phyloP scores from a whole-genome alignment of 176 grass and related monocot genomes.

The Oryza glumipatula region DNA sequence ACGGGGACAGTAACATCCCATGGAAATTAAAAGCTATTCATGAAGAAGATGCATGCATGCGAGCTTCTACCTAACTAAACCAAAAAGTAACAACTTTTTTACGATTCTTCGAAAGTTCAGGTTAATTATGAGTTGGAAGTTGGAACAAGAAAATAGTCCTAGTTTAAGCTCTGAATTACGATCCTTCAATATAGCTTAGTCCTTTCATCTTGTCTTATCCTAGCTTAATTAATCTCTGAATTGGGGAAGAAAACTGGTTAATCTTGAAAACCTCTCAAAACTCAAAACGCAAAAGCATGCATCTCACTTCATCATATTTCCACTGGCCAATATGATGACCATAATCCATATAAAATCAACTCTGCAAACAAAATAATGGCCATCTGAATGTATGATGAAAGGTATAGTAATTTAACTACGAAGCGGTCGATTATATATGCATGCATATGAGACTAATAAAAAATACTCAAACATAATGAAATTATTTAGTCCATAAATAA shows the following conservation, averaged over 20 bases:
- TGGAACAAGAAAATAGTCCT: not conserved
- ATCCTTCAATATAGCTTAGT: not conserved
- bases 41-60: too few species aligned
- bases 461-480: not conserved
- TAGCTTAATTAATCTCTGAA: not conserved
- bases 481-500: not conserved
- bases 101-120: too few species aligned
- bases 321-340: too few species aligned
- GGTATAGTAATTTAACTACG: too few species aligned
- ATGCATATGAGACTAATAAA: too few species aligned
- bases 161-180: not conserved
- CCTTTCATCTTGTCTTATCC: not conserved
- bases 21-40: too few species aligned
- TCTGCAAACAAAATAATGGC: not conserved
- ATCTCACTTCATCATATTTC: not conserved
- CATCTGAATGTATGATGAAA: not conserved
- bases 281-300: not conserved
- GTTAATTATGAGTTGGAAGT: not conserved
- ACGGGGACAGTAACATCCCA: too few species aligned
- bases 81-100: too few species aligned
- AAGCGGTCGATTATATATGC: too few species aligned
- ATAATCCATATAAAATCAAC: too few species aligned
- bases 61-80: too few species aligned
- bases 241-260: not conserved
- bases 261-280: not conserved